phyloP scores from a whole-genome alignment of 331 rosid genomes.

The Spiraea crenata region DNA sequence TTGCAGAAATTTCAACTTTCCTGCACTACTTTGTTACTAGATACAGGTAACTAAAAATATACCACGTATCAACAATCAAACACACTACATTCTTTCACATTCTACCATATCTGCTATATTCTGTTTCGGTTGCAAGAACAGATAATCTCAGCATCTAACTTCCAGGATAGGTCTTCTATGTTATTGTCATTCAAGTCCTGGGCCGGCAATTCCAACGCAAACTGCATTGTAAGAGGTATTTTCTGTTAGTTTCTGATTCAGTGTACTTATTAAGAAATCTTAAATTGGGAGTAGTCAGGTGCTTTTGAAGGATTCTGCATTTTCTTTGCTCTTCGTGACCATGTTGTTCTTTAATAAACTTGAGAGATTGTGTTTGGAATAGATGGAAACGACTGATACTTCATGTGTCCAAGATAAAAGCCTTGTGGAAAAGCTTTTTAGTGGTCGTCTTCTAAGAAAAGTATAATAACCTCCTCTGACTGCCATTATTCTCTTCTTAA shows the following conservation, averaged over 20 bases:
- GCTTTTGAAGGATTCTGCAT: slow-evolving; percentile 52
- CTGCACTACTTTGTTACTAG: too few species aligned
- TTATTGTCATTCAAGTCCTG: slow-evolving; percentile 44
- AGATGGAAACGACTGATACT: slow-evolving; percentile 24
- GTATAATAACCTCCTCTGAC: slow-evolving; percentile 36
- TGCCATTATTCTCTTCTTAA: not conserved
- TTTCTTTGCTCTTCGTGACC: slow-evolving; percentile 57
- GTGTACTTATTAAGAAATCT: not conserved
- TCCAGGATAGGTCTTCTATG: slow-evolving; percentile 57
- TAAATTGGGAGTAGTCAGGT: slow-evolving; percentile 46
- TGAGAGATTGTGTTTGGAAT: slow-evolving; percentile 45
- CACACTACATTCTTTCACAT: too few species aligned
- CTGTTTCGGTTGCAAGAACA: slow-evolving; percentile 48
- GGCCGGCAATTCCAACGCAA: slow-evolving; percentile 38
- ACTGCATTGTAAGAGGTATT: slow-evolving; percentile 56
- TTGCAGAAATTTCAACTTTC: too few species aligned
- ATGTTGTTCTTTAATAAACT: slow-evolving; percentile 74
- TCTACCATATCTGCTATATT: too few species aligned
- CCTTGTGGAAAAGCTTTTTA: slow-evolving; percentile 68
- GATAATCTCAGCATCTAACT: slow-evolving; percentile 49
- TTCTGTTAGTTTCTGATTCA: not conserved
- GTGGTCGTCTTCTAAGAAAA: slow-evolving; percentile 76
- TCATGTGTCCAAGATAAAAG: slow-evolving; percentile 34
- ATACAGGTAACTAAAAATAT: too few species aligned
- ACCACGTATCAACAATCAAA: too few species aligned